A percentile compares a stretch with the other conserved stretches of the same genome.
Conservation (phyloP, 2,329 filamentous ascomycete genomes). For the Fusarium pseudonygamai region DNA sequence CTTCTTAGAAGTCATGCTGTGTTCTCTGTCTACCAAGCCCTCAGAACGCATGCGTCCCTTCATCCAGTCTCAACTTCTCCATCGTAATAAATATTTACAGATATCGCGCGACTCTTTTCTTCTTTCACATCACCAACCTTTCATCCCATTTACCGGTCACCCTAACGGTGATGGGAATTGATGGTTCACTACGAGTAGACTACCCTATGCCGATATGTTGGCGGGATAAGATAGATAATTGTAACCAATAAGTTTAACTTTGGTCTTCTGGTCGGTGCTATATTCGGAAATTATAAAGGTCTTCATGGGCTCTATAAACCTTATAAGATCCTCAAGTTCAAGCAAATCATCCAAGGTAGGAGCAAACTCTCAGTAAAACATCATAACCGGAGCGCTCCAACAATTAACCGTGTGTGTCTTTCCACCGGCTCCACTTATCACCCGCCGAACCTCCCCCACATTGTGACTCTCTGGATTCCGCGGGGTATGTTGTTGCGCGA, state of each 20-base stretch:
- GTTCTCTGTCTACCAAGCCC: neutral
- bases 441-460: slow-evolving; percentile 3
- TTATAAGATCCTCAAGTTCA: neutral
- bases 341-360: neutral
- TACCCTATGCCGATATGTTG: neutral
- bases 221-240: neutral
- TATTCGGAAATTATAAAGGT: neutral
- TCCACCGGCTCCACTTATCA: slow-evolving; percentile 4
- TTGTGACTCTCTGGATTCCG: slow-evolving; percentile 11
- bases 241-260: too few relatives aligned
- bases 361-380: neutral
- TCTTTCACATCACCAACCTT: neutral
- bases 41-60: neutral
- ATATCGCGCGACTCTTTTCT: neutral
- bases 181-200: neutral
- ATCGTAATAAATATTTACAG: neutral
- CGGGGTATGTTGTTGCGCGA: slow-evolving; percentile 32
- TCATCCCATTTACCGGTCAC: neutral
- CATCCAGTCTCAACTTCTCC: neutral
- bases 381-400: neutral
- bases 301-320: neutral
- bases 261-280: neutral
- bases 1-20: too few relatives aligned
- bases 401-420: neutral
- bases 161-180: neutral